Evolutionary conservation across 495 filamentous ascomycete genomes (phyloP).

Genomic region (Aspergillus nidulans): DNA sequence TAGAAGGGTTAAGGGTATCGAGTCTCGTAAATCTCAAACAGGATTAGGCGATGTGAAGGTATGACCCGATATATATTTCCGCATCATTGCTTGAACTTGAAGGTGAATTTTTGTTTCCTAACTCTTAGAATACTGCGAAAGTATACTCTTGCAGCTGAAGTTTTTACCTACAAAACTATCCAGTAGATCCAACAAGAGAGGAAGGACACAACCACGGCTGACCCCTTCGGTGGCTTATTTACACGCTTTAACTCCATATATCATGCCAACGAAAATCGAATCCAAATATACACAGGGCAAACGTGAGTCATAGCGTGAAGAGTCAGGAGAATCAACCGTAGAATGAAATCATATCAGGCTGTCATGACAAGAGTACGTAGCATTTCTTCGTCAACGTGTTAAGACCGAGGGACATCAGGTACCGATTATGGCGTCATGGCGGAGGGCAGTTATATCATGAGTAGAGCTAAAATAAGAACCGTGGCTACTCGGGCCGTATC

Average conservation of each 20-base stretch:
- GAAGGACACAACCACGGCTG: background rate
- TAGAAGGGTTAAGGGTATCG: too few relatives aligned
- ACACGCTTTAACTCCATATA: conserved; percentile 6
- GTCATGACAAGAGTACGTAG: background rate
- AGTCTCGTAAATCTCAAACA: too few relatives aligned
- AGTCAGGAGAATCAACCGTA: background rate
- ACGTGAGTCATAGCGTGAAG: background rate
- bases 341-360: background rate
- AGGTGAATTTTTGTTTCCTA: too few relatives aligned
- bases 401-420: background rate
- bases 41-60: too few relatives aligned
- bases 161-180: too few relatives aligned
- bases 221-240: conserved; percentile 8
- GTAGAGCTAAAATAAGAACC: background rate
- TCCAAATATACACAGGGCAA: conserved; percentile 2
- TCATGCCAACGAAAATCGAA: background rate
- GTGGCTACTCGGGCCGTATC: background rate
- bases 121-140: too few relatives aligned
- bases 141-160: too few relatives aligned
- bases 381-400: background rate
- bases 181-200: too few relatives aligned
- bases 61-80: too few relatives aligned
- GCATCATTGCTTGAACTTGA: too few relatives aligned
- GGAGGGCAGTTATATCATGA: background rate
- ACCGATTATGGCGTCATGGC: background rate